Evolutionary conservation across 805 yeast species (phyloP).

Genomic region (Yamadazyma sp.): DNA sequence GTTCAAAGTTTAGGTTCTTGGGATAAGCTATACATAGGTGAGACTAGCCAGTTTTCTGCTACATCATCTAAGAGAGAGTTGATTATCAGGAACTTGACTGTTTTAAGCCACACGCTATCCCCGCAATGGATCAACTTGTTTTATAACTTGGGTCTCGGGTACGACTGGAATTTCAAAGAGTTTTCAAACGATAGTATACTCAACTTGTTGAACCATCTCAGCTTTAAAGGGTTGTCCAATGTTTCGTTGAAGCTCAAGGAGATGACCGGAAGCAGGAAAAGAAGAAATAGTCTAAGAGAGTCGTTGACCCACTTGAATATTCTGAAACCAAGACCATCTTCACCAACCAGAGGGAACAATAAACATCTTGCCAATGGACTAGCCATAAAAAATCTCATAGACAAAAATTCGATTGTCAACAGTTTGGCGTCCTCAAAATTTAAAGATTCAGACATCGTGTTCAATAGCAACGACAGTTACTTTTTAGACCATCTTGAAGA

Average conservation of each 20-base stretch:
- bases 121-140: conserved; percentile 54
- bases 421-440: conserved; percentile 14
- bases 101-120: conserved; percentile 37
- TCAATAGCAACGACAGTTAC: conserved; percentile 19
- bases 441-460: conserved; percentile 21
- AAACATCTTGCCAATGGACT: conserved; percentile 12
- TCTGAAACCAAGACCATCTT: background rate
- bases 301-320: conserved; percentile 6
- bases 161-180: conserved; percentile 47
- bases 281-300: conserved; percentile 13
- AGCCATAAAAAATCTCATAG: conserved; percentile 10
- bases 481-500: conserved; percentile 13
- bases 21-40: conserved; percentile 40
- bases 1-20: conserved; percentile 28
- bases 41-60: conserved; percentile 7
- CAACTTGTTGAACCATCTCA: conserved; percentile 42
- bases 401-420: conserved; percentile 18
- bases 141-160: conserved; percentile 45
- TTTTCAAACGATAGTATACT: conserved; percentile 33
- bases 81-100: conserved; percentile 35
- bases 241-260: conserved; percentile 37
- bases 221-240: conserved; percentile 33
- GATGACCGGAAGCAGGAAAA: conserved; percentile 16
- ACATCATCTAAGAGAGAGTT: conserved; percentile 24
- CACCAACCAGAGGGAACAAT: background rate